Evolutionary conservation across 768 basidiomycete genomes (phyloP), one percentile per base, ranked within the genome.

Genomic region (Trichaptum fuscoviolaceum): DNA sequence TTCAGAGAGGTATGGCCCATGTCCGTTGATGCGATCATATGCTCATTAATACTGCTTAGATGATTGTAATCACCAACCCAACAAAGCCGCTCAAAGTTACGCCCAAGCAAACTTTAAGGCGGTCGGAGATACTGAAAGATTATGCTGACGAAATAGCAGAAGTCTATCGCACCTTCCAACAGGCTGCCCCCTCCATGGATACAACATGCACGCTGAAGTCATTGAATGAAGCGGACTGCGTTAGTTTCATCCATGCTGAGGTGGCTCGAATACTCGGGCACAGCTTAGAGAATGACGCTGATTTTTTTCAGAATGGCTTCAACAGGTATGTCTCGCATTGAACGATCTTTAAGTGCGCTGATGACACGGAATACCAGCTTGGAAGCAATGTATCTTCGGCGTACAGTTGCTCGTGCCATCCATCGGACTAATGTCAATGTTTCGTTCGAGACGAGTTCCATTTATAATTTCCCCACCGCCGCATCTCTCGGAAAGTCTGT

Each of bases 391-490:
- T 77, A 75, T 72, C 77, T 80, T 36, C 73, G 77, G 30, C 77
- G 77, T 63, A 73, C 70, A 9, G 58, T 79, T 24, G 60, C 74
- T 0, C 67, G 70, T 52, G 73, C 71, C 6, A 42, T 75, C 5
- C 61, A 71, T 12, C 65, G 69, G 20, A 64, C 66, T 17, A 58
- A 58, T 71, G 1, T 63, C 69, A 24, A 20, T 20, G 10, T 20
- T 12, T 68, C 71, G 66, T 0, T 67, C 67, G 26, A 68, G 71
- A 1, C 20, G 15, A 73, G 73, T 58, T 67, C 80, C 63, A 76
- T 85, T 1, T 78, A 77, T 42, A 71, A 74, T 24, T 72, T 81
- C 26, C 82, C 83, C 1, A 80, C 80, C 1, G 77, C 83, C 24
- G 66, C 69, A 3, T 63, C 72, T 5, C 73, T 73, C 62, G 34